Evolutionary conservation across 768 basidiomycete species (phyloP).

Genomic region (Cubamyces sp.): DNA sequence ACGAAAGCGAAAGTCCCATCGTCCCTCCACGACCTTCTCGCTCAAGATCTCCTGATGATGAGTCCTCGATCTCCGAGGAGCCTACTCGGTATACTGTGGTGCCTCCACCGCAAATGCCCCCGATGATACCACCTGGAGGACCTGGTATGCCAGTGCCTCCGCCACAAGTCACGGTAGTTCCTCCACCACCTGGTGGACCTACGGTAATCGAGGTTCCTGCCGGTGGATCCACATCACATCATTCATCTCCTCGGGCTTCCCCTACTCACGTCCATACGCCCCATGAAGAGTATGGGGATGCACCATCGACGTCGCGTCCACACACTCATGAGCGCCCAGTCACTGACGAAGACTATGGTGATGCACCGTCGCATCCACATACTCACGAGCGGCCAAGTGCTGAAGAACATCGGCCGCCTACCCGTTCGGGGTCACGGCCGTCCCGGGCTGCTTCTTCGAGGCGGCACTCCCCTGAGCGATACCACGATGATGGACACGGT

Average conservation of each 20-base stretch:
- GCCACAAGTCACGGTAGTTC: neutral
- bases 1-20: neutral
- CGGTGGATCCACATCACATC: neutral
- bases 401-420: neutral
- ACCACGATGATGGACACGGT: neutral
- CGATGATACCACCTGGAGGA: too few species aligned
- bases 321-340: neutral
- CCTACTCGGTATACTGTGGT: neutral
- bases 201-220: neutral
- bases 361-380: neutral
- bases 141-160: neutral
- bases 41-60: neutral
- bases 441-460: conserved; percentile 3
- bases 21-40: neutral
- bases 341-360: neutral
- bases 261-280: neutral
- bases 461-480: neutral
- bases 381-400: neutral
- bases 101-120: neutral
- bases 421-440: neutral
- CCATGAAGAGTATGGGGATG: neutral
- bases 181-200: neutral
- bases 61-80: neutral
- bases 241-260: neutral
- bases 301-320: neutral